Conservation (phyloP, 495 filamentous ascomycete species). For the Staphylotrichum tortipilum region DNA sequence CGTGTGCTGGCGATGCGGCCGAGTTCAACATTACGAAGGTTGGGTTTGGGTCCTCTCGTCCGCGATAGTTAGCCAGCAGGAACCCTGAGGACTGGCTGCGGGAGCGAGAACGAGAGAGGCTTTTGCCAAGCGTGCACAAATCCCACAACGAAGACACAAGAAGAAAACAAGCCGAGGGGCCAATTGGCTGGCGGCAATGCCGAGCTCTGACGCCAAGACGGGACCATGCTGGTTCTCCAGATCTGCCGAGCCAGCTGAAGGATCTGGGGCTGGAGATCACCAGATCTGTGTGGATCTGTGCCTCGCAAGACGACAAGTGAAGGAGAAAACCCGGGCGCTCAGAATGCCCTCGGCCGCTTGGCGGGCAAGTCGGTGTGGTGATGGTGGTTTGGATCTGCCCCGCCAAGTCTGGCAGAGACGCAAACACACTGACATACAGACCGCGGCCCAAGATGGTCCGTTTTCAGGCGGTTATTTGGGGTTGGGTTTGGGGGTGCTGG, state of each 20-base stretch:
- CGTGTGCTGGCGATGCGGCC: constrained; percentile 5
- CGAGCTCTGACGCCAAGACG: constrained; percentile 10
- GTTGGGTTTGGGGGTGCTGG: too few species aligned
- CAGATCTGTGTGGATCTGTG: background rate
- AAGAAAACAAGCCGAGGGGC: background rate
- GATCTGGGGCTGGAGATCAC: background rate
- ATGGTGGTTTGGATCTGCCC: too few species aligned
- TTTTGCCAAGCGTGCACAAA: background rate
- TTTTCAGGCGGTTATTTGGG: too few species aligned
- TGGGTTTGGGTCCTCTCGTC: background rate
- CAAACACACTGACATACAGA: too few species aligned
- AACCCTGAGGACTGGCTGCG: background rate
- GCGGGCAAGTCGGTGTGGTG: too few species aligned
- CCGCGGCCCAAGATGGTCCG: too few species aligned
- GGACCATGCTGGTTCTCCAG: constrained; percentile 12
- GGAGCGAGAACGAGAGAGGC: background rate
- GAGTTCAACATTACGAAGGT: constrained; percentile 11
- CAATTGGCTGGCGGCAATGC: background rate
- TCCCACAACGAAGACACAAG: background rate
- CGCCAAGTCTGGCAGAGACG: too few species aligned
- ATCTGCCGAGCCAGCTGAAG: constrained; percentile 7
- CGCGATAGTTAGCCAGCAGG: too few species aligned
- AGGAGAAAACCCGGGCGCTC: too few species aligned
- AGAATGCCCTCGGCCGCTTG: too few species aligned
- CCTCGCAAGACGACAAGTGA: too few species aligned